Conservation (phyloP, 2,329 filamentous ascomycete species). For the Pseudomassariella vexata region DNA sequence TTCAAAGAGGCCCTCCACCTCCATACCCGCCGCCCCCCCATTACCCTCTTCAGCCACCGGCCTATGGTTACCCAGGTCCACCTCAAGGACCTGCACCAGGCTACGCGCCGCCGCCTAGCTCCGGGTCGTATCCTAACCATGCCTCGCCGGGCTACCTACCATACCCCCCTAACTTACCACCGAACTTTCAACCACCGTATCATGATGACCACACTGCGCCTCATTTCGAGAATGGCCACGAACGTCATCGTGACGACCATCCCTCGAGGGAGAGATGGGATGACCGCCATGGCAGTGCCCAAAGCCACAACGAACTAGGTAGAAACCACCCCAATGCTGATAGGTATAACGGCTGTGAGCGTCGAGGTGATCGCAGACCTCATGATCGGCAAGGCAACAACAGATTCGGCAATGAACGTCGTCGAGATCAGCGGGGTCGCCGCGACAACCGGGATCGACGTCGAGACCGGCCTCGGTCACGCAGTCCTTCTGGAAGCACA, state of each 20-base stretch:
- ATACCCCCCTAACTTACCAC: not conserved
- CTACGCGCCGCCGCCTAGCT: conserved; percentile 2
- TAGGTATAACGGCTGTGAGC: not conserved
- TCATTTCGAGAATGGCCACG: not conserved
- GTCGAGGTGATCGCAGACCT: not conserved
- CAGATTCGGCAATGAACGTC: not conserved
- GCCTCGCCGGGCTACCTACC: conserved; percentile 1
- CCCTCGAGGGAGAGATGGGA: conserved; percentile 3
- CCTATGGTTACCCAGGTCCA: not conserved
- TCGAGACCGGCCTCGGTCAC: conserved; percentile 1
- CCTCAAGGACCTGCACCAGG: conserved; percentile 3
- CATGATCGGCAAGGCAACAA: not conserved
- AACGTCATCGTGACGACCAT: conserved; percentile 1
- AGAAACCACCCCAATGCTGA: too few relatives aligned
- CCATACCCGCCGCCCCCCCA: not conserved
- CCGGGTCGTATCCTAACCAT: conserved; percentile 1
- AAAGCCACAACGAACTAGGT: too few relatives aligned
- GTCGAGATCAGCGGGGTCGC: conserved; percentile 1
- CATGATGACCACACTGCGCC: too few relatives aligned
- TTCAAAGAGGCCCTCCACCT: conserved; percentile 1
- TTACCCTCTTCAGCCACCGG: conserved; percentile 1
- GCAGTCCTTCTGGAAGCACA: not conserved
- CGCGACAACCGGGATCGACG: not conserved
- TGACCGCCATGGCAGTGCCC: conserved; percentile 1
- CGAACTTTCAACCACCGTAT: too few relatives aligned